These are phyloP conservation scores for Lycium barbarum DNA, from an alignment of 257 asterid genomes.

Conservation along the genomic window DNA sequence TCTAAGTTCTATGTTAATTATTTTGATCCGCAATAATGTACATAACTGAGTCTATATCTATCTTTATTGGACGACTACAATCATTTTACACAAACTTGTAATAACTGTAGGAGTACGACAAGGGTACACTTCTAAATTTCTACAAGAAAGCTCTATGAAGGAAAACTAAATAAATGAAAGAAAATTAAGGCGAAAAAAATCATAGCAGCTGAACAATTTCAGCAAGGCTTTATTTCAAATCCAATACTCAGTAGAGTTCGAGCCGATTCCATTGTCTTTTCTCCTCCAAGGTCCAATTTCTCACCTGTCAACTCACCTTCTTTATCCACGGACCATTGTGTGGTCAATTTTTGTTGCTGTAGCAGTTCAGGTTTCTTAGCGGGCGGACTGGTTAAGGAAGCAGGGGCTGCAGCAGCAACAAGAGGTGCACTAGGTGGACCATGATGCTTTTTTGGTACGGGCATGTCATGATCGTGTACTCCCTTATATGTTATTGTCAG, in stretches of 20 bases:
- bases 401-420: slow-evolving; percentile 50
- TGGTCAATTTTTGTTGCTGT: slow-evolving; percentile 46
- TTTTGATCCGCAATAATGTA: slow-evolving; percentile 36
- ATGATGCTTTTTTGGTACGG: slow-evolving; percentile 74
- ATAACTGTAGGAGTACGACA: slow-evolving; percentile 30
- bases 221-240: slow-evolving; percentile 81
- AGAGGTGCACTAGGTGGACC: slow-evolving; percentile 52
- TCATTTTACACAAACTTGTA: slow-evolving; percentile 42
- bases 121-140: slow-evolving; percentile 30
- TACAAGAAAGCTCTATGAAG: slow-evolving; percentile 32
- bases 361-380: slow-evolving; percentile 37
- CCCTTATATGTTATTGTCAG: slow-evolving; percentile 79
- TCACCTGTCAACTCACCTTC: slow-evolving; percentile 63
- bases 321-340: slow-evolving; percentile 69
- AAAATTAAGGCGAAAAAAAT: not conserved
- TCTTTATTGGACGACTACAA: slow-evolving; percentile 39
- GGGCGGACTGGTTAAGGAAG: slow-evolving; percentile 44
- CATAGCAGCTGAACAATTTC: slow-evolving; percentile 31
- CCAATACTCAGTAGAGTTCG: slow-evolving; percentile 75
- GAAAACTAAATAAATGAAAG: slow-evolving; percentile 31
- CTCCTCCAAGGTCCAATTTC: slow-evolving; percentile 49
- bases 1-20: slow-evolving; percentile 32
- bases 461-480: slow-evolving; percentile 80
- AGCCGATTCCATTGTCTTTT: slow-evolving; percentile 55
- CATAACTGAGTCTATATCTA: slow-evolving; percentile 39